Conservation (phyloP, 441 rosid species). For the Euphorbia celastroides region DNA sequence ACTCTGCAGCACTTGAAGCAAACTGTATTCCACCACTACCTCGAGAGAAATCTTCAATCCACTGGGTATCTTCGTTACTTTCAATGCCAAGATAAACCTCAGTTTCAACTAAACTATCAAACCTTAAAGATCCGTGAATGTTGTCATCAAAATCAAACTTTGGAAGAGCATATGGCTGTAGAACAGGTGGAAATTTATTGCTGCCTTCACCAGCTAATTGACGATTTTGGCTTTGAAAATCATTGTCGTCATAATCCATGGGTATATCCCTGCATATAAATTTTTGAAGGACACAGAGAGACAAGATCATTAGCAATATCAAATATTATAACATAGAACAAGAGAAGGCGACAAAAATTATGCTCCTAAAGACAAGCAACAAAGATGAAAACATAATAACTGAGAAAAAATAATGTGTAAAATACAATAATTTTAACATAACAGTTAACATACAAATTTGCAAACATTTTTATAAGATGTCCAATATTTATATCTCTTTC, state of each 20-base stretch:
- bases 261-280: slow-evolving; percentile 54
- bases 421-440: not conserved
- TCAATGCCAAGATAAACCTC: slow-evolving; percentile 95
- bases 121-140: slow-evolving; percentile 73
- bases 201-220: slow-evolving; percentile 89
- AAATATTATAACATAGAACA: slow-evolving; percentile 13
- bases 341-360: slow-evolving; percentile 13
- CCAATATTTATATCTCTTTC: not conserved
- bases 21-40: slow-evolving; percentile 72
- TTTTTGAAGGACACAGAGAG: slow-evolving; percentile 2
- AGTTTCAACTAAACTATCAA: slow-evolving; percentile 79
- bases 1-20: slow-evolving; percentile 69
- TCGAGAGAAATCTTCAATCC: slow-evolving; percentile 93
- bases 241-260: slow-evolving; percentile 99
- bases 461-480: not conserved
- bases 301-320: not conserved
- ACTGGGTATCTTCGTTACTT: slow-evolving; percentile 76
- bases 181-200: slow-evolving; percentile 68
- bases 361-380: not conserved
- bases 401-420: not conserved
- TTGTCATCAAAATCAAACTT: slow-evolving; percentile 92
- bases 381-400: not conserved
- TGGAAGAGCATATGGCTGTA: slow-evolving; percentile 77
- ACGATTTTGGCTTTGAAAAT: slow-evolving; percentile 92
- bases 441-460: not conserved